Evolutionary conservation across 352 stramenopile genomes (phyloP), one percentile per base, ranked within the genome.

Genomic region (Lagenidium giganteum): DNA sequence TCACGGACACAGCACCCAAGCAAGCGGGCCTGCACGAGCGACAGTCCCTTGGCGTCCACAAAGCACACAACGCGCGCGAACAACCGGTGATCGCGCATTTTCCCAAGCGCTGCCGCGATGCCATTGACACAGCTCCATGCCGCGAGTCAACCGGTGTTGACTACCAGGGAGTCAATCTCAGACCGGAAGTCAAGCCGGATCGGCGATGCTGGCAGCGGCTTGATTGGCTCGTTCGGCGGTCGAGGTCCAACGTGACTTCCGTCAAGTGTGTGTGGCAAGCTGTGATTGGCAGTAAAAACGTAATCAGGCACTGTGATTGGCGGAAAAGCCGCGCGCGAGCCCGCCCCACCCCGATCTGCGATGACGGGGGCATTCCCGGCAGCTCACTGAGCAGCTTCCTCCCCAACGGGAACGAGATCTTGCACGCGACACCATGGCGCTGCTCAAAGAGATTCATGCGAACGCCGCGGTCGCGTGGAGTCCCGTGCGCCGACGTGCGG

Each of bases 401-500:
- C n/a, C n/a, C n/a, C n/a, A n/a, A n/a, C n/a, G n/a, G n/a, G n/a
- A n/a, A n/a, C n/a, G n/a, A n/a, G n/a, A n/a, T n/a, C n/a, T n/a
- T n/a, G n/a, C n/a, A n/a, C n/a, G n/a, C n/a, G n/a, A n/a, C n/a
- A n/a, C n/a, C n/a, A 96, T 96, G 86, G 90, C 86, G 61, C 63
- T 95, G 56, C 66, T 96, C 17, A 94, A 96, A 64, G 81, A 95
- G 62, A 91, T 95, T 50, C 80, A 95, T 56, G 82, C 72, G 29
- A 92, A 93, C 37, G 86, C 84, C 13, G 84, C 80, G 13, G 70
- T 94, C 67, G 86, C 86, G 34, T 96, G 86, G 86, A 93, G 81
- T 61, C 80, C 84, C 31, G 61, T 89, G 41, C 84, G 85, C 53
- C 61, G 67, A 24, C 77, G 72, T 49, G 56, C 67, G 26, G 80